Evolutionary conservation across 2,329 filamentous ascomycete species (phyloP).

Genomic region (Stachybotrys echinatus): DNA sequence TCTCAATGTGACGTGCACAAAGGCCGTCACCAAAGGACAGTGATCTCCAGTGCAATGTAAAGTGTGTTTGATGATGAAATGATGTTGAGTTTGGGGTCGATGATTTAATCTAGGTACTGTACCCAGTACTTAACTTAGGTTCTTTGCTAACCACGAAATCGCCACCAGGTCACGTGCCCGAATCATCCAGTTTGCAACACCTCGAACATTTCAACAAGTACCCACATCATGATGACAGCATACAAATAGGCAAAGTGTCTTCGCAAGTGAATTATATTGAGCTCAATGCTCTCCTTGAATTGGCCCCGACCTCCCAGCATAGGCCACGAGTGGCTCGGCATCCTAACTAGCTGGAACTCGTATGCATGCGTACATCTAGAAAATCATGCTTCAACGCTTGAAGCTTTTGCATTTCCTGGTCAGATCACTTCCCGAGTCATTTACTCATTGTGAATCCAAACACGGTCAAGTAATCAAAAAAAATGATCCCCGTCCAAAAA

Average conservation of each 20-base stretch:
- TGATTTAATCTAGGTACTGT: no score
- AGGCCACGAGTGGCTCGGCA: not conserved
- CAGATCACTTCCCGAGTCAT: not conserved
- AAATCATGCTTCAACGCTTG: not conserved
- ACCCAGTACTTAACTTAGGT: no score
- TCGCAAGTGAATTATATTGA: not conserved
- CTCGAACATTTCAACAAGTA: not conserved
- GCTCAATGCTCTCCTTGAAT: not conserved
- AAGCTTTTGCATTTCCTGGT: not conserved
- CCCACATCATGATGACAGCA: not conserved
- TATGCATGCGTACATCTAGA: not conserved
- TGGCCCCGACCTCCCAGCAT: not conserved
- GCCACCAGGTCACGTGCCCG: not conserved
- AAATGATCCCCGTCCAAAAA: conserved; percentile 6
- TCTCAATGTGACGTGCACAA: no score
- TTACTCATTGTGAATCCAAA: not conserved
- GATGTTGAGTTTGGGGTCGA: no score
- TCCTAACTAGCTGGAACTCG: not conserved
- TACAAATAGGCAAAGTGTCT: not conserved
- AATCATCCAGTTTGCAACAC: not conserved
- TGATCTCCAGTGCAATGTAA: no score
- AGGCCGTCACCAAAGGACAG: no score
- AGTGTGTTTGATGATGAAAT: no score
- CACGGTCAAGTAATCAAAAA: not conserved
- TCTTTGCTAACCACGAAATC: no score